Evolutionary conservation across 2,329 filamentous ascomycete genomes (phyloP).

Genomic region (Cytospora leucostoma): DNA sequence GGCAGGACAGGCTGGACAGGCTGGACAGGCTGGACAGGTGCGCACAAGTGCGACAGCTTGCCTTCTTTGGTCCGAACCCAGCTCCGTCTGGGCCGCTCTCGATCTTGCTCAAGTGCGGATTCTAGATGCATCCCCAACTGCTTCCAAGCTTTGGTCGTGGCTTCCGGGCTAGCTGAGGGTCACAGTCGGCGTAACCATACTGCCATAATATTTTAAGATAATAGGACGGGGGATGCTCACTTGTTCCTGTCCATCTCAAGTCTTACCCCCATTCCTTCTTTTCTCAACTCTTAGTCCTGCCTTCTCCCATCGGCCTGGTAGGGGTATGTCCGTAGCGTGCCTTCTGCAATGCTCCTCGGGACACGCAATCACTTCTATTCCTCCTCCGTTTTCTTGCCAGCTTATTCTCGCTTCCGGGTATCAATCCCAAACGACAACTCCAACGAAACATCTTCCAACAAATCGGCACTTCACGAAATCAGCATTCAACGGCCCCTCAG

Average conservation of each 20-base stretch:
- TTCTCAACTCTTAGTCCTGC: no score
- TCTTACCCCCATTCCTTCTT: no score
- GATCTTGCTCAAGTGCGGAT: neutral
- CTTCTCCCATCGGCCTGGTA: no score
- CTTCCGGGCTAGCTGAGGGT: neutral
- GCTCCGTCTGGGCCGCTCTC: slow-evolving; percentile 1
- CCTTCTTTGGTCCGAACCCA: neutral
- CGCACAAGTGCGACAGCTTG: neutral
- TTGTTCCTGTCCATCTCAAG: neutral
- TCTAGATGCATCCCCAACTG: neutral
- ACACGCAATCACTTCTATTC: no score
- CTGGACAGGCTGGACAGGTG: neutral
- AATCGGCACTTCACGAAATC: neutral
- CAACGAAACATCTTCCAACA: no score
- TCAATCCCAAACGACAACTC: no score
- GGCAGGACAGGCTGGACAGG: neutral
- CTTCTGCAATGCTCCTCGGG: no score
- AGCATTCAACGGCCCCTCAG: neutral
- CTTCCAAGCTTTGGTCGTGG: neutral
- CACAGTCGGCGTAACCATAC: slow-evolving; percentile 1
- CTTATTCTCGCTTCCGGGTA: no score
- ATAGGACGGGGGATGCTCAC: neutral
- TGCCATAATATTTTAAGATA: neutral
- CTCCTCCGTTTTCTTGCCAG: no score
- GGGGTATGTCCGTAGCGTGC: no score